Percentiles rank a stretch among this genome's conserved stretches.
phyloP scores from a whole-genome alignment of 2,329 filamentous ascomycete species.

The Lachnellula subtilissima region DNA sequence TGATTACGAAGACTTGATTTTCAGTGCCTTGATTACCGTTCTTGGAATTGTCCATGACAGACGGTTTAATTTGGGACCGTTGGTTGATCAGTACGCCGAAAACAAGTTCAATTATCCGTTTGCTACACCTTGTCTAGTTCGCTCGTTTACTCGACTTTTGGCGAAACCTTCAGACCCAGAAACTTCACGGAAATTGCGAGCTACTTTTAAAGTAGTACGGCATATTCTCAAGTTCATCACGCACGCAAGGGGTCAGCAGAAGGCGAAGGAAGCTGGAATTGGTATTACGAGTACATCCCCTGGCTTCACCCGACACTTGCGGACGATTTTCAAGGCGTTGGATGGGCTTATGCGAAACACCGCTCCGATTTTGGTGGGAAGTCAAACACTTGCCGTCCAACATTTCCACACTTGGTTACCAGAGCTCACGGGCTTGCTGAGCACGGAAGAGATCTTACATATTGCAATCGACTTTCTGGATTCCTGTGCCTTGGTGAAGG shows the following conservation, averaged over 20 bases:
- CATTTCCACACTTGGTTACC: slow-evolving; percentile 98
- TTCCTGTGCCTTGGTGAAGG: slow-evolving; percentile 79
- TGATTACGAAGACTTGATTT: slow-evolving; percentile 88
- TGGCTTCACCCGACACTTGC: slow-evolving; percentile 75
- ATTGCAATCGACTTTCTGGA: slow-evolving; percentile 93
- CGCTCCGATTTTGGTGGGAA: slow-evolving; percentile 82
- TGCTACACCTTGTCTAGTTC: slow-evolving; percentile 79
- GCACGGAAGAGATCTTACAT: slow-evolving; percentile 79
- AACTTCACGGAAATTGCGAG: slow-evolving; percentile 75
- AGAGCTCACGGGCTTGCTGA: slow-evolving; percentile 72
- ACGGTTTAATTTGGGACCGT: slow-evolving; percentile 82
- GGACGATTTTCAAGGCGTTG: slow-evolving; percentile 82
- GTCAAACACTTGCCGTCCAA: slow-evolving; percentile 90
- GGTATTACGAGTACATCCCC: slow-evolving; percentile 72
- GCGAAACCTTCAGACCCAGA: slow-evolving; percentile 78
- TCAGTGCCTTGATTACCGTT: slow-evolving; percentile 83
- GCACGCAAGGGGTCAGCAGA: slow-evolving; percentile 79
- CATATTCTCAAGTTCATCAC: slow-evolving; percentile 95
- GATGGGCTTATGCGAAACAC: slow-evolving; percentile 85
- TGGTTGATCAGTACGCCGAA: slow-evolving; percentile 89
- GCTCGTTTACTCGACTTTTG: slow-evolving; percentile 79
- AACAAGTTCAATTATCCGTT: slow-evolving; percentile 89
- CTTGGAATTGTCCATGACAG: slow-evolving; percentile 92
- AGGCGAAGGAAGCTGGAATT: slow-evolving; percentile 80
- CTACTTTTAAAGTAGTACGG: slow-evolving; percentile 90